Conservation (phyloP, 768 basidiomycete species). For the Termitomyces sp. region DNA sequence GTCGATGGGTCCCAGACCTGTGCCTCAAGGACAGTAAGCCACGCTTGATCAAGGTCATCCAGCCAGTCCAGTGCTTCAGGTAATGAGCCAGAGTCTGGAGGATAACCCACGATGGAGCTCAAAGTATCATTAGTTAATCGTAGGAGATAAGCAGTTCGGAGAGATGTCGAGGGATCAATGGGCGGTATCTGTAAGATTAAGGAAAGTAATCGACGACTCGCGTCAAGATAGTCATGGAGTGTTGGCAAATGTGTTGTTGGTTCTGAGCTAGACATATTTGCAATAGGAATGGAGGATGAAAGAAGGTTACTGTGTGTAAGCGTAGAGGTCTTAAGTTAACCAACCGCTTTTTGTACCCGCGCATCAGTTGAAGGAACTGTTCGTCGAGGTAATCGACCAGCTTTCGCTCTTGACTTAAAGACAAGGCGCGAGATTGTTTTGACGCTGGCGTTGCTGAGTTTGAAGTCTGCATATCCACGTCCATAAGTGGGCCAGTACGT, state of each 20-base stretch:
- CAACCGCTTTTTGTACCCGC: slow-evolving; percentile 73
- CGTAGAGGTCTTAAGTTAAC: slow-evolving; percentile 16
- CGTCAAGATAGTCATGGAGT: slow-evolving; percentile 53
- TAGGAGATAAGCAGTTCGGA: slow-evolving; percentile 65
- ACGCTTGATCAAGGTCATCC: slow-evolving; percentile 70
- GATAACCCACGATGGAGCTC: slow-evolving; percentile 57
- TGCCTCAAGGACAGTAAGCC: slow-evolving; percentile 58
- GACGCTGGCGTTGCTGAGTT: neutral
- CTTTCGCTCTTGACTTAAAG: slow-evolving; percentile 55
- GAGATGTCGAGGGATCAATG: slow-evolving; percentile 59
- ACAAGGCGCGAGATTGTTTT: slow-evolving; percentile 32
- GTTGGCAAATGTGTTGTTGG: slow-evolving; percentile 51
- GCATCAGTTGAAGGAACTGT: slow-evolving; percentile 57
- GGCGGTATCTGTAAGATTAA: slow-evolving; percentile 74
- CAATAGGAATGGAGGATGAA: neutral
- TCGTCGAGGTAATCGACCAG: slow-evolving; percentile 64
- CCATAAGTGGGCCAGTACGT: neutral
- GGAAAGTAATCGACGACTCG: slow-evolving; percentile 49
- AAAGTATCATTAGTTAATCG: slow-evolving; percentile 68
- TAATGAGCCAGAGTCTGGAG: slow-evolving; percentile 37
- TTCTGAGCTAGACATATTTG: slow-evolving; percentile 33
- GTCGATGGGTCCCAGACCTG: slow-evolving; percentile 62
- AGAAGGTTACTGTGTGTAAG: slow-evolving; percentile 1
- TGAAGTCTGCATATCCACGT: neutral
- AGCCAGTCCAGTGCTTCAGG: slow-evolving; percentile 59